These are phyloP conservation scores for Globisporangium canariense DNA, from an alignment of 352 stramenopile genomes.

Conservation along the genomic window DNA sequence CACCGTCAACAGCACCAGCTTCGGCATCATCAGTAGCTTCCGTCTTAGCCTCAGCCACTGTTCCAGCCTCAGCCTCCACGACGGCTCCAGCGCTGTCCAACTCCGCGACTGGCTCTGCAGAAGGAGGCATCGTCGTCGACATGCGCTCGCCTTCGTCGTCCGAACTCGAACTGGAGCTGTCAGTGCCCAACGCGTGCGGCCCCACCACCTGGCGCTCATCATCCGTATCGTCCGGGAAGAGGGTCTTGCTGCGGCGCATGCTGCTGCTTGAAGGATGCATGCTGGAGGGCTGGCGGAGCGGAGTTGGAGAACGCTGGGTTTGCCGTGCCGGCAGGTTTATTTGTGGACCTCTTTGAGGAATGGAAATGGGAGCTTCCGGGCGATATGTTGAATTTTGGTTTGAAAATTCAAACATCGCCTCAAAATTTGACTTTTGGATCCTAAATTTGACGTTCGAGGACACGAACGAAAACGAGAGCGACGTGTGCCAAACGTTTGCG, in stretches of 20 bases:
- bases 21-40: neutral
- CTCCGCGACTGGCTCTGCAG: neutral
- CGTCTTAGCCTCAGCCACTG: too few relatives aligned
- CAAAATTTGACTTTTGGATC: neutral
- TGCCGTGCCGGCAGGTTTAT: neutral
- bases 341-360: neutral
- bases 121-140: neutral
- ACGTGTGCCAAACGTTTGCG: too few relatives aligned
- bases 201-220: slow-evolving; percentile 7
- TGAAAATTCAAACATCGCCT: neutral
- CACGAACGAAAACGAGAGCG: too few relatives aligned
- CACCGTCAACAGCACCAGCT: neutral
- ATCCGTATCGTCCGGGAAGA: slow-evolving; percentile 10
- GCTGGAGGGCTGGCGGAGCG: neutral
- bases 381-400: neutral
- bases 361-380: neutral
- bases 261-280: slow-evolving; percentile 4
- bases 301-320: too few relatives aligned
- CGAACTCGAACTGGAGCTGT: slow-evolving; percentile 3
- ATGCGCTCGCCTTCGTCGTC: slow-evolving; percentile 5
- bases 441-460: too few relatives aligned
- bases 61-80: neutral
- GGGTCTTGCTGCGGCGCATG: slow-evolving; percentile 12
- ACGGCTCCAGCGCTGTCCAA: neutral
- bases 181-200: neutral